Conservation (phyloP, 768 basidiomycete genomes). For the Phylloporus sp. region DNA sequence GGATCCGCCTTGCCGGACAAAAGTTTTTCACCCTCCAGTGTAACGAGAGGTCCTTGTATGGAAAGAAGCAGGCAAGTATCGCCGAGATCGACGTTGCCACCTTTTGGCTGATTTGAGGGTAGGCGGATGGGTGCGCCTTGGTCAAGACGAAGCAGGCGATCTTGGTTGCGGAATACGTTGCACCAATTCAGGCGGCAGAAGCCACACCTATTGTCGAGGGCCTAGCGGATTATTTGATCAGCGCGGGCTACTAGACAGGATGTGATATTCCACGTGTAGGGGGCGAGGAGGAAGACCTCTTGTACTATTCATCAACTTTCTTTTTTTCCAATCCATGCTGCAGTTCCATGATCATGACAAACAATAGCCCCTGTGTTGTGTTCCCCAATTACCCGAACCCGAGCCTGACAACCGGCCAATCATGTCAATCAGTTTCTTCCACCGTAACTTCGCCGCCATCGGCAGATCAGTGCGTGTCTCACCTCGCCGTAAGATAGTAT, state of each 20-base stretch:
- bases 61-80: slow-evolving; percentile 67
- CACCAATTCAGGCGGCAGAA: slow-evolving; percentile 63
- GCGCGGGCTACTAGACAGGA: slow-evolving; percentile 43
- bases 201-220: slow-evolving; percentile 57
- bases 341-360: too few relatives aligned
- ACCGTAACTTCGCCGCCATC: too few relatives aligned
- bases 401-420: too few relatives aligned
- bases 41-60: slow-evolving; percentile 52
- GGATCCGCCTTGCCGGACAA: slow-evolving; percentile 57
- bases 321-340: slow-evolving; percentile 1
- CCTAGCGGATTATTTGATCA: slow-evolving; percentile 76
- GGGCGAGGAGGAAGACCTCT: slow-evolving; percentile 1
- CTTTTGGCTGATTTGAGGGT: slow-evolving; percentile 7
- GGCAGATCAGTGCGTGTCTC: too few relatives aligned
- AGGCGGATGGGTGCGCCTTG: slow-evolving; percentile 70
- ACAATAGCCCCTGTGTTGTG: background rate
- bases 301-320: slow-evolving; percentile 14
- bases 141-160: slow-evolving; percentile 85
- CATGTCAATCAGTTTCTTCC: too few relatives aligned
- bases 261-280: slow-evolving; percentile 2
- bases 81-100: background rate
- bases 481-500: too few relatives aligned
- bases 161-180: slow-evolving; percentile 68
- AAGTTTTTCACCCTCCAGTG: slow-evolving; percentile 72
- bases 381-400: too few relatives aligned